Percentiles rank a stretch among this genome's conserved stretches.
phyloP scores from a whole-genome alignment of 495 filamentous ascomycete species.

The Aspergillus incahuasiensis region DNA sequence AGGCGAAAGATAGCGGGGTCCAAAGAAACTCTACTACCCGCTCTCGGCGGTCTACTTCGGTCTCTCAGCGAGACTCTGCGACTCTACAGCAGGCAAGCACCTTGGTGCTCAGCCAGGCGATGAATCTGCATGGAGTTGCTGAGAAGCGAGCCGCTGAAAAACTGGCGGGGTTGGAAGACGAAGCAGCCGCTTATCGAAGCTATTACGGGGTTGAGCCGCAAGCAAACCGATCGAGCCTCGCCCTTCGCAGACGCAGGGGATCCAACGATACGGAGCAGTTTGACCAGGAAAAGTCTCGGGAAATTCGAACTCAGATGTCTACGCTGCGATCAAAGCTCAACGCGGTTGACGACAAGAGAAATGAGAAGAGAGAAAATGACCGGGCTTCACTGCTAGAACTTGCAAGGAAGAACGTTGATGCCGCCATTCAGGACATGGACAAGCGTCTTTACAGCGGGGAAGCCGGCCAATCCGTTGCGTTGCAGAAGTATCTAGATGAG shows the following conservation, averaged over 20 bases:
- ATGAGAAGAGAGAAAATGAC: constrained; percentile 71
- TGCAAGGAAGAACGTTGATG: constrained; percentile 80
- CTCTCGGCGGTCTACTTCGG: constrained; percentile 30
- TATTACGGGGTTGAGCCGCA: constrained; percentile 63
- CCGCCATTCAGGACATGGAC: constrained; percentile 72
- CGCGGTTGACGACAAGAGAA: constrained; percentile 71
- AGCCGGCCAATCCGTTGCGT: constrained; percentile 67
- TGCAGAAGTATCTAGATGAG: constrained; percentile 72
- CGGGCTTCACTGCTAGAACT: constrained; percentile 68
- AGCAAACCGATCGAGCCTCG: constrained; percentile 47
- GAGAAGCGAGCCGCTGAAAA: constrained; percentile 80
- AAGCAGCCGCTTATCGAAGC: constrained; percentile 61
- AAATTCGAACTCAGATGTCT: constrained; percentile 78
- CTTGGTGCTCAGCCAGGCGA: constrained; percentile 35
- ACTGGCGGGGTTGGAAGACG: constrained; percentile 70
- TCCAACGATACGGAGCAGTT: constrained; percentile 65
- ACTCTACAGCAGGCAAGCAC: constrained; percentile 23
- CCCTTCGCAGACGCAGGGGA: constrained; percentile 58
- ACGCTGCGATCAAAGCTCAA: constrained; percentile 62
- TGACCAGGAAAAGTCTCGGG: constrained; percentile 62
- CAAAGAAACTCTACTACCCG: constrained; percentile 33
- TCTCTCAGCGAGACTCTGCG: constrained; percentile 28
- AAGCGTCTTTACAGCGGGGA: constrained; percentile 67
- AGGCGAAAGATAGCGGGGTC: constrained; percentile 40
- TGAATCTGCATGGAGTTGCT: constrained; percentile 74